phyloP scores from a whole-genome alignment of 345 rosid genomes.

The Eucalyptus albens region DNA sequence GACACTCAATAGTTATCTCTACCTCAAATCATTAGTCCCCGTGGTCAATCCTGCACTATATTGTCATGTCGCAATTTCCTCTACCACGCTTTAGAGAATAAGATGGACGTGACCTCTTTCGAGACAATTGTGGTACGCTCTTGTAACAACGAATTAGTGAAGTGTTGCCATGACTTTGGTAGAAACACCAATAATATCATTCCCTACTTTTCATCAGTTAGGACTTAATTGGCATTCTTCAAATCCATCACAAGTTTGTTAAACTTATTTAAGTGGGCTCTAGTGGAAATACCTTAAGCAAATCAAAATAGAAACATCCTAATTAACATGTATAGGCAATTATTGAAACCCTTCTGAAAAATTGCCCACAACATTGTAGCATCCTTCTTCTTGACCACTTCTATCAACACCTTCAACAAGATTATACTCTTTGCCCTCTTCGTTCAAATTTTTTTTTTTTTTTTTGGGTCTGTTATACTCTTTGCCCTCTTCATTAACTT shows the following conservation, averaged over 20 bases:
- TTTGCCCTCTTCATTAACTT: neutral
- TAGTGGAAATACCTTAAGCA: neutral
- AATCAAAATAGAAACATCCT: neutral
- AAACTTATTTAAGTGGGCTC: neutral
- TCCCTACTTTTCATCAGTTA: neutral
- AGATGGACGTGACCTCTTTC: neutral
- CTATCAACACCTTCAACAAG: neutral
- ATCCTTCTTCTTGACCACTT: neutral
- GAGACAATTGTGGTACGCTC: neutral
- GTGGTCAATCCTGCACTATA: neutral
- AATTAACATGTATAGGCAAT: neutral
- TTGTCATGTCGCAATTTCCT: neutral
- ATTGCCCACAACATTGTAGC: neutral
- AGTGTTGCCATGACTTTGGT: neutral
- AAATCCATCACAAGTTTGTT: neutral
- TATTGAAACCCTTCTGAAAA: neutral
- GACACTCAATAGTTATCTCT: neutral
- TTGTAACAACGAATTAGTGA: neutral
- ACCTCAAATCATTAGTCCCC: neutral
- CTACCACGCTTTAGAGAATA: neutral
- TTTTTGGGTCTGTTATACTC: neutral
- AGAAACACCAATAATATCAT: neutral
- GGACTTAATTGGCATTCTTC: neutral
- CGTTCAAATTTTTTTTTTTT: rapidly evolving
- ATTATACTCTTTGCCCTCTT: neutral